Conservation (phyloP, 2,329 filamentous ascomycete species). For the Trichoderma atrobrunneum region DNA sequence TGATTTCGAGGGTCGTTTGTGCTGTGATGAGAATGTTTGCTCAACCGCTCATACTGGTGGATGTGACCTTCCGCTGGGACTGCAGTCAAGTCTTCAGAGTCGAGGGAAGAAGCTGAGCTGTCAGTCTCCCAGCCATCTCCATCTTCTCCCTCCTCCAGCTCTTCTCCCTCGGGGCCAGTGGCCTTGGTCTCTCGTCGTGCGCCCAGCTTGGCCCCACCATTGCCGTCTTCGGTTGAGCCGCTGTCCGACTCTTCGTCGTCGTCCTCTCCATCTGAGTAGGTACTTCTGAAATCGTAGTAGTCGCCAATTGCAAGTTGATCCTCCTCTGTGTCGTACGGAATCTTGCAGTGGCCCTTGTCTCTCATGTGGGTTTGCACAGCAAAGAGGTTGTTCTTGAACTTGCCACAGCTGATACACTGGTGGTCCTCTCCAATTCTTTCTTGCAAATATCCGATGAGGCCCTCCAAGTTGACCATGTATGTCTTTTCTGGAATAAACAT, state of each 20-base stretch:
- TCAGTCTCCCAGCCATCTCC: conserved; percentile 95
- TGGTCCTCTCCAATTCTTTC: conserved; percentile 75
- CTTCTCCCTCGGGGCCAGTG: conserved; percentile 49
- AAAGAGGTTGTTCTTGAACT: conserved; percentile 71
- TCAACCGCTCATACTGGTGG: conserved; percentile 69
- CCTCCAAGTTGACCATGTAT: conserved; percentile 79
- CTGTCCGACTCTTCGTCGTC: conserved; percentile 51
- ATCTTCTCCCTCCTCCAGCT: conserved; percentile 51
- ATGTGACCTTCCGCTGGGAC: conserved; percentile 72
- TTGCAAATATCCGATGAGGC: conserved; percentile 74
- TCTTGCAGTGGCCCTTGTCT: conserved; percentile 95
- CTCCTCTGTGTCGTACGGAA: conserved; percentile 82
- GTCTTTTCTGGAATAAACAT: conserved; percentile 92
- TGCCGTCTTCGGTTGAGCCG: conserved; percentile 37
- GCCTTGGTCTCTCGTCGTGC: conserved; percentile 54
- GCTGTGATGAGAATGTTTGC: conserved; percentile 72
- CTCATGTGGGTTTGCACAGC: conserved; percentile 96
- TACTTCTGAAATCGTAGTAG: conserved; percentile 94
- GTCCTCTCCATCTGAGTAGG: conserved; percentile 75
- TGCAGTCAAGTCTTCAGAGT: conserved; percentile 77
- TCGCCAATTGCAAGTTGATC: conserved; percentile 94
- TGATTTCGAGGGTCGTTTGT: conserved; percentile 69
- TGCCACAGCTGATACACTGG: conserved; percentile 86
- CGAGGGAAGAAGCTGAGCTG: conserved; percentile 81
- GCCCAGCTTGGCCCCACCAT: conserved; percentile 66